Base-by-base conservation (phyloP, 129 eudicot species). In the carrot (Daucus carota) region DNA sequence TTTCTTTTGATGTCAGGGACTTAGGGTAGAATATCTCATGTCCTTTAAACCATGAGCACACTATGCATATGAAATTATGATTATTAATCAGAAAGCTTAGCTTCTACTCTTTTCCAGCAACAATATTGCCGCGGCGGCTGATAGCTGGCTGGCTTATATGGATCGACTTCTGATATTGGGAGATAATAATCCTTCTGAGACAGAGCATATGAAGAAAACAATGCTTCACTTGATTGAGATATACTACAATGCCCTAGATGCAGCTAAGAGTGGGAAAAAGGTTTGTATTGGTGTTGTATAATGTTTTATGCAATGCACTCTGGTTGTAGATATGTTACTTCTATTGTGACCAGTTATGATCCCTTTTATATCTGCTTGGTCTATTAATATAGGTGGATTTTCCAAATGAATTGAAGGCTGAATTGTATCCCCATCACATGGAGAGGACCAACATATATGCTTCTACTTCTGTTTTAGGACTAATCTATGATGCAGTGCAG, bases 191-290 rank as follows among this genome's bases (percentile, higher is more conserved):
- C 33, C 75, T 13, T 59, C 54, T 16, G 87, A 84, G 60, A 90
- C 72, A 70, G 80, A 65, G 15, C 13, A 1, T 3, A 26, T 90
- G 52, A 81, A 62, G 67, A 68, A 70, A 70, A 90, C 81, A 68
- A 70, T 93, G 74, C 76, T 78, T 43, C 63, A 81, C 50, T 83
- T 93, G 68, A 73, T 86, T 32, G 92, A 93, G 80, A 73, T 87
- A 28, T 93, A 93, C 77, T 93, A 93, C 62, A 96, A 90, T 67
- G 98, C 98, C 36, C 29, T 93, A 68, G 97, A 90, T 82, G 95
- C 98, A 62, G 90, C 97, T 41, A 93, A 93, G 83, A 88, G 87
- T 46, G 98, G 98, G 70, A 88, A 85, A 76, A 82, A 73, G 88
- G 98, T 90, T 24, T 66, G 68, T 86, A 57, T 18, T 34, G 45